A percentile compares a stretch with the other conserved stretches of the same genome.
phyloP scores from a whole-genome alignment of 164 flowering plant genomes.

The Aristolochia fimbriata region DNA sequence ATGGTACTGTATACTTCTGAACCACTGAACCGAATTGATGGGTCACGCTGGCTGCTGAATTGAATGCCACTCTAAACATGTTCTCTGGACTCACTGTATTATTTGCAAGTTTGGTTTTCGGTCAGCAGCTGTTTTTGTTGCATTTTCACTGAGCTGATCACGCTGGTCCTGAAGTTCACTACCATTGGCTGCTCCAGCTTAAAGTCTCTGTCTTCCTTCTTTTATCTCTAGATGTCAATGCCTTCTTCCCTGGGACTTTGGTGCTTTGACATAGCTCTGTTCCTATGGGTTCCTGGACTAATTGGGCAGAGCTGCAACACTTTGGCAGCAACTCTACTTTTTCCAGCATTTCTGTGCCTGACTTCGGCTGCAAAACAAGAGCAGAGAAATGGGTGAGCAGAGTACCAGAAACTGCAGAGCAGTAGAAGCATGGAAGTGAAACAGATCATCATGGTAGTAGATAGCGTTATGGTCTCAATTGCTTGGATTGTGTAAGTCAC shows the following conservation, averaged over 20 bases:
- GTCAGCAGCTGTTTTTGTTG: slow-evolving; percentile 59
- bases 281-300: slow-evolving; percentile 61
- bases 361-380: slow-evolving; percentile 4
- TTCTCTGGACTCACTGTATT: slow-evolving; percentile 30
- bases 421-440: too few relatives aligned
- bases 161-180: slow-evolving; percentile 50
- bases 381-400: too few relatives aligned
- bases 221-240: slow-evolving; percentile 57
- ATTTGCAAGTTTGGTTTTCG: slow-evolving; percentile 46
- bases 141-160: slow-evolving; percentile 51
- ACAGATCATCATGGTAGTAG: too few relatives aligned
- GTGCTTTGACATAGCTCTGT: slow-evolving; percentile 62
- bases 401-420: too few relatives aligned
- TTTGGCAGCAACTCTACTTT: slow-evolving; percentile 26
- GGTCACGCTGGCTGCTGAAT: slow-evolving; percentile 23
- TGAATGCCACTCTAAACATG: slow-evolving; percentile 6
- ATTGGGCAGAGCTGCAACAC: slow-evolving; percentile 59
- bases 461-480: too few relatives aligned
- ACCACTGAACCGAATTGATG: slow-evolving; percentile 20
- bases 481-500: too few relatives aligned
- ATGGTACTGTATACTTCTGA: slow-evolving; percentile 24
- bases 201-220: slow-evolving; percentile 23
- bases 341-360: slow-evolving; percentile 32
- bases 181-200: slow-evolving; percentile 41
- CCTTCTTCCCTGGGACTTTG: slow-evolving; percentile 46